These are phyloP conservation scores for Solanum microdontum DNA, from an alignment of 257 asterid species.

Conservation along the genomic window DNA sequence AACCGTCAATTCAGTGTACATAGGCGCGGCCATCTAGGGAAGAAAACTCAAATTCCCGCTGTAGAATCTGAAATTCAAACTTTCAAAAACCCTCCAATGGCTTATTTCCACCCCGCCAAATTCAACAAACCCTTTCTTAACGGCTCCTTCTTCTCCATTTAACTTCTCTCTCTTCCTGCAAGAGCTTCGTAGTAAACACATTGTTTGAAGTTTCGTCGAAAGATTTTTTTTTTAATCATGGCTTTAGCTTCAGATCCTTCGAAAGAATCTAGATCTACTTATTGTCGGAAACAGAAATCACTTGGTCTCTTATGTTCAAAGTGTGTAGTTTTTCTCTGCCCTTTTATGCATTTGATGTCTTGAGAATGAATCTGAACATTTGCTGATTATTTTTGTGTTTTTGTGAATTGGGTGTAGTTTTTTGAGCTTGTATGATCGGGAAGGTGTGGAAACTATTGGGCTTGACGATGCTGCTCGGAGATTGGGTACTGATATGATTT, in stretches of 20 bases:
- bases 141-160: conserved; percentile 13
- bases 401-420: conserved; percentile 40
- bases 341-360: not conserved
- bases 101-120: conserved; percentile 39
- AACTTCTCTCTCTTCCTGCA: not conserved
- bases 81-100: conserved; percentile 55
- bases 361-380: not conserved
- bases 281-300: conserved; percentile 91
- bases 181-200: not conserved
- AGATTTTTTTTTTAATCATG: not conserved
- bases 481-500: conserved; percentile 32
- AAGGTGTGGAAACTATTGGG: conserved; percentile 75
- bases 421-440: conserved; percentile 64
- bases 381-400: not conserved
- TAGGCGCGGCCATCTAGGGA: conserved; percentile 23
- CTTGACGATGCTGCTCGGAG: conserved; percentile 86
- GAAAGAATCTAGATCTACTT: conserved; percentile 59
- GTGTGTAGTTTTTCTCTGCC: conserved; percentile 18
- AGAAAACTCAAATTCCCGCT: conserved; percentile 47
- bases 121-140: conserved; percentile 29
- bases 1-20: not conserved
- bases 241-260: conserved; percentile 16
- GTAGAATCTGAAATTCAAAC: conserved; percentile 48
- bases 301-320: conserved; percentile 90
- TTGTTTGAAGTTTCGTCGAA: not conserved